Evolutionary conservation across 2,329 filamentous ascomycete genomes (phyloP), one percentile per base, ranked within the genome.

Genomic region (Penicillium decumbens): DNA sequence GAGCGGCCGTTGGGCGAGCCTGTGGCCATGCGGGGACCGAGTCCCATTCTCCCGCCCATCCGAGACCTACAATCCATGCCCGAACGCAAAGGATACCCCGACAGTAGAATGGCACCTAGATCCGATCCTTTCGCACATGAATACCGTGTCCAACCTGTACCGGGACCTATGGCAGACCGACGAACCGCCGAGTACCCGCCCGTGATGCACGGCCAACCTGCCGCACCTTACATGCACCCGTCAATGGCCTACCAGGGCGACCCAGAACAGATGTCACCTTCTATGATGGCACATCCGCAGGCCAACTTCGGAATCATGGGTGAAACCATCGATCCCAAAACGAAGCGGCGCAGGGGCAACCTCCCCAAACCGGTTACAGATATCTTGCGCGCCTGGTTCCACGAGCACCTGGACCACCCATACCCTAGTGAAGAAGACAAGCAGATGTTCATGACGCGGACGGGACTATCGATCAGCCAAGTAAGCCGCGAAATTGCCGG

Each of bases 381-480:
- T 65, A 84, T 88, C 57, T 76, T 95, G 35, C 82, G 87, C 46
- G 76, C 81, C 0, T 95, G 90, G 90, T 91, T 95, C 57, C 72
- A 84, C 44, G 77, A 78, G n/a, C 87, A 93, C 67, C 70, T 90
- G 6, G 77, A 83, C 52, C 89, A 93, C 63, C 89, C 89, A 0
- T 95, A 95, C 65, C 89, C 89, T 1, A 90, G 84, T 4, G 88
- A 95, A 68, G 88, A 95, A 55, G 87, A 95, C 72, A 95, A 95
- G 70, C 82, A 91, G 64, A 81, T 87, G 51, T 77, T 95, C 41
- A 89, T 90, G 78, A 79, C 80, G 41, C 77, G 83, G 63, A 95
- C 89, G 0, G 83, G 83, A 0, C 75, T 95, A 25, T 85, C 88
- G 47, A 85, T 95, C 74, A 91, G 86, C 50, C 74, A 77, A 70